A percentile compares a stretch with the other conserved stretches of the same genome.
phyloP scores from a whole-genome alignment of 495 filamentous ascomycete species.

The Gamarada debralockiae region DNA sequence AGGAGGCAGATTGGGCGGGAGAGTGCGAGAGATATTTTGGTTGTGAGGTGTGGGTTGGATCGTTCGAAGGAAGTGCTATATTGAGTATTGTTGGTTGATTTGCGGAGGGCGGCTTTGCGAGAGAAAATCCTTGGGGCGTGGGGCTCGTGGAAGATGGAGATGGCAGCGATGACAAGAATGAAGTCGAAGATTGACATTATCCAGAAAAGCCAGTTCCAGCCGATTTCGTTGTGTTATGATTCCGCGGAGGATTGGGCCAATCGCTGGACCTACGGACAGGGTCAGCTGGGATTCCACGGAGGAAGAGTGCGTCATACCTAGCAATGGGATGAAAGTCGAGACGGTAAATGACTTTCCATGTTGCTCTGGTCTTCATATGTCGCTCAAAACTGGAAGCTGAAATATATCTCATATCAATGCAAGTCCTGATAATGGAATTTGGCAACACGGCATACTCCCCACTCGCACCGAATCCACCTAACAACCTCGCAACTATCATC shows the following conservation, averaged over 20 bases:
- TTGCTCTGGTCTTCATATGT: constrained; percentile 65
- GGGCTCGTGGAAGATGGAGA: background rate
- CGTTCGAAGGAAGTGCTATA: constrained; percentile 20
- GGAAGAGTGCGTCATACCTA: constrained; percentile 20
- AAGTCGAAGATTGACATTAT: constrained; percentile 3
- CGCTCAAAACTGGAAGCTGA: background rate
- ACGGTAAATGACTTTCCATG: constrained; percentile 77
- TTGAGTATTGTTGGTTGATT: background rate
- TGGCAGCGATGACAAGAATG: background rate
- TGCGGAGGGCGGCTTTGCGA: background rate
- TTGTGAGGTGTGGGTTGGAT: constrained; percentile 6
- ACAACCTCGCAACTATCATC: constrained; percentile 32
- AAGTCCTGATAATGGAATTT: no score
- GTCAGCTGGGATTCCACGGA: no score
- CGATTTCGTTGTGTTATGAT: constrained; percentile 55
- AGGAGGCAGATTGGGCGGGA: background rate
- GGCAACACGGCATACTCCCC: constrained; percentile 10
- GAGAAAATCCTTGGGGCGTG: background rate
- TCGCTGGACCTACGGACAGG: constrained; percentile 50
- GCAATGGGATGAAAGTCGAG: constrained; percentile 70
- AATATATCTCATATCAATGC: no score
- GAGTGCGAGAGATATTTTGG: background rate
- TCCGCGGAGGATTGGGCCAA: constrained; percentile 68
- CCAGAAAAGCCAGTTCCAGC: constrained; percentile 6
- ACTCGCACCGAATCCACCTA: constrained; percentile 32